Evolutionary conservation across 305 asterid genomes (phyloP).

Genomic region (Fraxinus paxiana): DNA sequence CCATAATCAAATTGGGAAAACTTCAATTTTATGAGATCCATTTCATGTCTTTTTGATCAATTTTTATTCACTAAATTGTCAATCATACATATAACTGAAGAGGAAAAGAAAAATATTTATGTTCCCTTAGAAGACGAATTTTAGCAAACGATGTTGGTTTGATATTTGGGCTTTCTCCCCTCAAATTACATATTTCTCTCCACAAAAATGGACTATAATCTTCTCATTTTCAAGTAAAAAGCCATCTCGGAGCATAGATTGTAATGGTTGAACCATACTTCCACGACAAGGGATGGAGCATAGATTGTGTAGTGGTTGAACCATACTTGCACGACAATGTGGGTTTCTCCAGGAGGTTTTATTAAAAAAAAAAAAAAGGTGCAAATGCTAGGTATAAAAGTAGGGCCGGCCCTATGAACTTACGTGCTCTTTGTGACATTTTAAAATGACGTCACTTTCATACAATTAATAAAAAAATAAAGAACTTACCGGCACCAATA

Average conservation of each 20-base stretch:
- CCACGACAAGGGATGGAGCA: not conserved
- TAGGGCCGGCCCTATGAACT: too few species aligned
- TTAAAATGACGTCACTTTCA: too few species aligned
- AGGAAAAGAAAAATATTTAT: not conserved
- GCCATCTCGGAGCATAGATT: not conserved
- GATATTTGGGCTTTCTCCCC: not conserved
- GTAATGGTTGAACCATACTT: not conserved
- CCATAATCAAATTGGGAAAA: not conserved
- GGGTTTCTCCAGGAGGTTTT: not conserved
- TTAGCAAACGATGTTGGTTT: not conserved
- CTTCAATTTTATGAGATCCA: not conserved
- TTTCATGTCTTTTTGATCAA: not conserved
- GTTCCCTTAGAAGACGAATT: not conserved
- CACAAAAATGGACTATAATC: not conserved
- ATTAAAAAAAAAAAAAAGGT: too few species aligned
- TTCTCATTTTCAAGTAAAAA: not conserved
- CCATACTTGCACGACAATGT: not conserved
- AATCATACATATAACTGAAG: not conserved
- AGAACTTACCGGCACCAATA: too few species aligned
- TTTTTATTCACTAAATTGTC: not conserved
- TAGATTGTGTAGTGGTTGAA: not conserved
- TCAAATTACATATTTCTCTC: not conserved
- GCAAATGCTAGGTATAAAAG: not conserved
- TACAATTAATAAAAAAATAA: too few species aligned
- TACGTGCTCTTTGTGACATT: too few species aligned